Base-by-base conservation (phyloP, 164 flowering plant species). In the Kalanchoe fedtschenkoi region DNA sequence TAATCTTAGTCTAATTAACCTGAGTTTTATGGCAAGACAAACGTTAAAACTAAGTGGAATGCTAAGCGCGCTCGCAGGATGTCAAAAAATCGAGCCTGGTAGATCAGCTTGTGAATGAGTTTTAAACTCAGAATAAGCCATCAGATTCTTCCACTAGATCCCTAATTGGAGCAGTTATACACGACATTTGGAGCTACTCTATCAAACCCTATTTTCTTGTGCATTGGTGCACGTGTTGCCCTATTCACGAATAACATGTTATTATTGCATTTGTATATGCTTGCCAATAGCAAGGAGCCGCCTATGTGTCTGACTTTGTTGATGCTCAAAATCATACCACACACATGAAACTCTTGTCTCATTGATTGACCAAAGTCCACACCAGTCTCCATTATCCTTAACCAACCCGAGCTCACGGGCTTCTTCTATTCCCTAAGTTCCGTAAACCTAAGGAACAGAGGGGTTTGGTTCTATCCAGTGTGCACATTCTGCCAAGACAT, bases 171-270 rank as follows among this genome's bases (percentile, higher is more conserved):
- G 51, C n/a, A n/a, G n/a, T n/a, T 37, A 37, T 37, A 9, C 39
- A 37, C 39, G 13, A 37, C 39, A 42, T 42, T 44, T 44, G 51
- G 51, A 44, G 51, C 51, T 21, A 44, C 51, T 44, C 51, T n/a
- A 44, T 0, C 22, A n/a, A 43, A 43, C 51, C 26, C 7, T 37
- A 24, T n/a, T 44, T 44, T 44, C 24, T 24, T 24, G 51, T 19
- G 9, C 9, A 44, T 19, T n/a, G 47, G 21, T 43, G 21, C 5
- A 44, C 24, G 13, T 44, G 51, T 16, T 44, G 21, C 51, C 1
- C 13, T n/a, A 6, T 44, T 44, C 51, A 43, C 43, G n/a, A 39
- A 9, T 39, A 39, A 17, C 43, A 39, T 39, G n/a, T n/a, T n/a
- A n/a, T n/a, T n/a, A n/a, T n/a, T n/a, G n/a, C n/a, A n/a, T n/a